Percentiles rank a stretch among this genome's conserved stretches.
Evolutionary conservation across 2,329 filamentous ascomycete genomes (phyloP).

Genomic region (Colletotrichum limetticola): DNA sequence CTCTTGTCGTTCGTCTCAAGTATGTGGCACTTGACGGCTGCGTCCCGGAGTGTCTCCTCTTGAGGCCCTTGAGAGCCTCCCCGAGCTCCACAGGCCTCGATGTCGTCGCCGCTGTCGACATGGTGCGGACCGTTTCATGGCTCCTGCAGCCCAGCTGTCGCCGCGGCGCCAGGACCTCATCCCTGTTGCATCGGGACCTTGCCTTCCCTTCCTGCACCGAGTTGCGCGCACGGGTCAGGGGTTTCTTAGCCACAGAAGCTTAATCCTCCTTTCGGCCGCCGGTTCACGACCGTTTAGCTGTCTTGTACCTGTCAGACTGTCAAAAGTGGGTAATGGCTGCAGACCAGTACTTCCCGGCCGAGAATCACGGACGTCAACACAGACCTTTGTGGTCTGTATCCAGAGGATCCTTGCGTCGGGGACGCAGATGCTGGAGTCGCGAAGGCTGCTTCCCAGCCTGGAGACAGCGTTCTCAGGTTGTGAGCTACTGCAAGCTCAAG

Average conservation of each 20-base stretch:
- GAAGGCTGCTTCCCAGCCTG: neutral
- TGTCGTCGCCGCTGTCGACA: neutral
- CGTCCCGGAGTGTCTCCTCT: neutral
- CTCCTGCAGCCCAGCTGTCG: neutral
- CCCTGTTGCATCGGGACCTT: constrained; percentile 9
- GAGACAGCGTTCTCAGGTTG: neutral
- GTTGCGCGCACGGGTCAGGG: constrained; percentile 15
- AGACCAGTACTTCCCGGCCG: neutral
- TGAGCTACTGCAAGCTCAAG: neutral
- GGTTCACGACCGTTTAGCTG: neutral
- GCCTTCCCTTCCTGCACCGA: constrained; percentile 11
- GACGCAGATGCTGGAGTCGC: constrained; percentile 11
- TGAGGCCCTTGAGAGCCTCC: neutral
- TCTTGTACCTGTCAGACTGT: neutral
- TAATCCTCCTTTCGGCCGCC: constrained; percentile 2
- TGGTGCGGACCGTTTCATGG: constrained; percentile 9
- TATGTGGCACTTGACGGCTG: constrained; percentile 1
- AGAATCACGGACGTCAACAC: constrained; percentile 8
- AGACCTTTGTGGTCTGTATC: neutral
- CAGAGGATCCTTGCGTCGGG: constrained; percentile 8
- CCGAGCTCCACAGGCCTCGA: neutral
- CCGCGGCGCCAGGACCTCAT: neutral
- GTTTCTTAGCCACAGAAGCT: constrained; percentile 3
- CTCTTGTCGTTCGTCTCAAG: constrained; percentile 5
- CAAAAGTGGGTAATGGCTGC: neutral